Conservation (phyloP, 164 flowering plant genomes). For the Paratinospora sagittata region DNA sequence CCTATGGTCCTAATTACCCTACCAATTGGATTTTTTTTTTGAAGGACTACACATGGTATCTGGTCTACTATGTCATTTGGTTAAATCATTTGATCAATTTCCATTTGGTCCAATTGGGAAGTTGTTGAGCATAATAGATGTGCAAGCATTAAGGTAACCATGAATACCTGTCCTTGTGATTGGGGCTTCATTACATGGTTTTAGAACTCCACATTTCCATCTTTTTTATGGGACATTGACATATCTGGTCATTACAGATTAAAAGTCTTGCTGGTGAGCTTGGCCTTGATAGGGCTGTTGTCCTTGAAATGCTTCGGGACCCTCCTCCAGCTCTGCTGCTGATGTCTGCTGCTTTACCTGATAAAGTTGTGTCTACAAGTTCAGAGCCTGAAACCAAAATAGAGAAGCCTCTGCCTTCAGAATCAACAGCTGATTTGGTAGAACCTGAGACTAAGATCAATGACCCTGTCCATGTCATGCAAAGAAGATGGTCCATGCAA, state of each 20-base stretch:
- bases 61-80: not conserved
- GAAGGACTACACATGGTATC: not conserved
- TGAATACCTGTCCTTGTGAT: not conserved
- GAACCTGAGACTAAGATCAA: slow-evolving; percentile 31
- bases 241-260: slow-evolving; percentile 43
- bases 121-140: not conserved
- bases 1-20: not conserved
- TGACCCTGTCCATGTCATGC: slow-evolving; percentile 69
- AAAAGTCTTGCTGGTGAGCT: slow-evolving; percentile 81
- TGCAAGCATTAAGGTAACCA: not conserved
- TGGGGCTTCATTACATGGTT: slow-evolving; percentile 6
- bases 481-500: slow-evolving; percentile 60
- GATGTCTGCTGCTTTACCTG: slow-evolving; percentile 80
- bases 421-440: slow-evolving; percentile 21
- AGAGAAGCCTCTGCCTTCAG: slow-evolving; percentile 21
- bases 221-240: not conserved
- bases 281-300: slow-evolving; percentile 83
- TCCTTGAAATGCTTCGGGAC: slow-evolving; percentile 78
- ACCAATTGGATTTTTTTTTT: not conserved
- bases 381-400: slow-evolving; percentile 30
- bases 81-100: not conserved
- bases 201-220: not conserved
- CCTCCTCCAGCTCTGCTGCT: slow-evolving; percentile 81
- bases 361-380: slow-evolving; percentile 37
- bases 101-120: not conserved